Evolutionary conservation across 495 filamentous ascomycete species (phyloP).

Genomic region (Neurospora tetraspora): DNA sequence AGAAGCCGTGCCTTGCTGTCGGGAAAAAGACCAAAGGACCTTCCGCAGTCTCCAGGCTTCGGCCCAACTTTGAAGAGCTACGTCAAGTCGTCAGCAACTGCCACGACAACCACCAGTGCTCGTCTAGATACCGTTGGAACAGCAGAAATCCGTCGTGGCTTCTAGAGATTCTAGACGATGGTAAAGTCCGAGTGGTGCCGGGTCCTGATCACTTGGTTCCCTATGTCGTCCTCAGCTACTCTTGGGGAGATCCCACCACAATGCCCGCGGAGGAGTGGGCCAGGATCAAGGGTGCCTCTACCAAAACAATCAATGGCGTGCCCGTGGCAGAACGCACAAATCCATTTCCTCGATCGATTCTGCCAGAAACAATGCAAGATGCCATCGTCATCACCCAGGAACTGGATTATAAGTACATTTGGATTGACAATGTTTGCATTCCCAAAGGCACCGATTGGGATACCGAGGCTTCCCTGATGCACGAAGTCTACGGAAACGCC

Average conservation of each 20-base stretch:
- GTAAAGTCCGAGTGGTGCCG: conserved; percentile 9
- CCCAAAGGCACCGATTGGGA: conserved; percentile 27
- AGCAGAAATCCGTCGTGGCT: conserved; percentile 24
- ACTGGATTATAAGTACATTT: conserved; percentile 16
- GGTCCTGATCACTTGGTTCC: conserved; percentile 7
- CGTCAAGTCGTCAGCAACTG: conserved; percentile 13
- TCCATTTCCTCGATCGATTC: conserved; percentile 7
- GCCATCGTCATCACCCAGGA: conserved; percentile 14
- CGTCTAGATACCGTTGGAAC: conserved; percentile 22
- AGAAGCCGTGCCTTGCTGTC: background rate
- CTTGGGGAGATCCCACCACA: conserved; percentile 19
- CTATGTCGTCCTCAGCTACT: conserved; percentile 26
- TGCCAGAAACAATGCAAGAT: conserved; percentile 22
- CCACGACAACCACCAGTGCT: conserved; percentile 19
- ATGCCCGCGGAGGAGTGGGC: conserved; percentile 22
- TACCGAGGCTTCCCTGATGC: conserved; percentile 20
- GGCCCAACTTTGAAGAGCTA: conserved; percentile 13
- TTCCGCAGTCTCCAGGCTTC: conserved; percentile 2
- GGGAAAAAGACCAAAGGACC: conserved; percentile 2
- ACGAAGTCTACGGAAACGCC: conserved; percentile 26
- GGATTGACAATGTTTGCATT: conserved; percentile 26
- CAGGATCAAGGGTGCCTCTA: conserved; percentile 20
- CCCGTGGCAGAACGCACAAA: conserved; percentile 17
- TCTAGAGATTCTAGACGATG: conserved; percentile 14
- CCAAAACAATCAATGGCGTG: conserved; percentile 15